Evolutionary conservation across 2,329 filamentous ascomycete species (phyloP), one percentile per base, ranked within the genome.

Genomic region (Penicillium expansum): DNA sequence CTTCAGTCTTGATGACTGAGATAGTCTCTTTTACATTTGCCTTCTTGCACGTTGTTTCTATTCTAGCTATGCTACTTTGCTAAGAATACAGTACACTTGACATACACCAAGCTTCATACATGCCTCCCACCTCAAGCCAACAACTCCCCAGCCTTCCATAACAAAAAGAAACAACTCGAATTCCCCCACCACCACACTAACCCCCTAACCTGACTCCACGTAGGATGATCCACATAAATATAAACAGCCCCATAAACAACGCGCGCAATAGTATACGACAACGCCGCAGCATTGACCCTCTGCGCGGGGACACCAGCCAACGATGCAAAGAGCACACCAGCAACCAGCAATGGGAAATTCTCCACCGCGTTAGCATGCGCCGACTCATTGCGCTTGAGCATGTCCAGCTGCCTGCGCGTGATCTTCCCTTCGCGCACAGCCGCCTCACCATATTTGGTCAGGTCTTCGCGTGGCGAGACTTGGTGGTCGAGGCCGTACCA

Each of bases 401-500:
- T 76, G 3, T 75, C 67, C 16, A 81, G 69, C 57, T 78, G 75
- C 24, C 56, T 60, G 37, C 71, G 72, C 0, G 75, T 79, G 42
- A 82, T 69, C 60, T 79, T 79, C 4, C 77, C 77, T 3, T 76
- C 74, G 6, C 63, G 66, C 16, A 80, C 74, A 9, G 77, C 77
- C 6, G 64, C 67, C 3, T 75, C 72, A 51, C 79, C 79, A 64
- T 78, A 80, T 61, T 77, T 78, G 49, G 55, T 61, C 3, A 82
- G 67, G 61, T 82, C 80, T 56, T 79, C 70, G 22, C 79, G 73
- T 0, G 80, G 80, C 38, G 72, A 76, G 22, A 67, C 71, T 44
- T 82, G 77, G 67, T 82, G 78, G 67, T 82, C 79, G 58, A 81
- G 65, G 27, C 75, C 73, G 65, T 75, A 74, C 54, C 62, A 65